A percentile compares a stretch with the other conserved stretches of the same genome.
These are phyloP conservation scores for Solanum hybrid DNA, from an alignment of 305 asterid species.

Conservation along the genomic window DNA sequence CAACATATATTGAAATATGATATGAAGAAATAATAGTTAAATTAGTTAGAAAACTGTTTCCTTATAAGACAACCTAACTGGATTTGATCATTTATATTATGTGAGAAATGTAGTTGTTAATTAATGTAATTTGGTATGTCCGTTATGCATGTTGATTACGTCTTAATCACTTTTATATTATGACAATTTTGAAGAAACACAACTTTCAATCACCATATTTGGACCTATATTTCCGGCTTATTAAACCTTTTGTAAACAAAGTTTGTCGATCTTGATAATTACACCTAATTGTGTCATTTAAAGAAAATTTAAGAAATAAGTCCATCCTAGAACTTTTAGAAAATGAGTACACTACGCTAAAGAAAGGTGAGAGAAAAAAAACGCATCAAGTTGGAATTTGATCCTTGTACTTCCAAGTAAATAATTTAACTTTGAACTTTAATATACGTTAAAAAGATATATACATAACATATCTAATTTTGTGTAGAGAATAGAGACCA, in stretches of 20 bases:
- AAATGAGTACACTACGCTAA: background rate
- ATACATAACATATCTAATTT: too few relatives aligned
- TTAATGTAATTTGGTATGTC: background rate
- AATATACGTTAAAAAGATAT: too few relatives aligned
- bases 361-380: background rate
- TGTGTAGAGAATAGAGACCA: background rate
- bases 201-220: background rate
- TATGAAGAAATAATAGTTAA: background rate
- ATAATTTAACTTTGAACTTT: background rate
- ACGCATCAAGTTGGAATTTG: background rate
- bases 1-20: background rate
- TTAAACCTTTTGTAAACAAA: background rate
- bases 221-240: background rate
- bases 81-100: background rate
- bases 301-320: background rate
- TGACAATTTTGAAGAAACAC: background rate
- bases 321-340: background rate
- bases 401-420: background rate
- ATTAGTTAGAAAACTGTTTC: background rate
- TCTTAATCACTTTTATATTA: background rate
- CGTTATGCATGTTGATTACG: background rate
- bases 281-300: background rate
- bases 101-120: background rate
- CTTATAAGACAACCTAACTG: background rate
- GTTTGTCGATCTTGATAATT: background rate